Evolutionary conservation across 305 asterid species (phyloP), one percentile per base, ranked within the genome.

Genomic region (Caryopteris hybrid): DNA sequence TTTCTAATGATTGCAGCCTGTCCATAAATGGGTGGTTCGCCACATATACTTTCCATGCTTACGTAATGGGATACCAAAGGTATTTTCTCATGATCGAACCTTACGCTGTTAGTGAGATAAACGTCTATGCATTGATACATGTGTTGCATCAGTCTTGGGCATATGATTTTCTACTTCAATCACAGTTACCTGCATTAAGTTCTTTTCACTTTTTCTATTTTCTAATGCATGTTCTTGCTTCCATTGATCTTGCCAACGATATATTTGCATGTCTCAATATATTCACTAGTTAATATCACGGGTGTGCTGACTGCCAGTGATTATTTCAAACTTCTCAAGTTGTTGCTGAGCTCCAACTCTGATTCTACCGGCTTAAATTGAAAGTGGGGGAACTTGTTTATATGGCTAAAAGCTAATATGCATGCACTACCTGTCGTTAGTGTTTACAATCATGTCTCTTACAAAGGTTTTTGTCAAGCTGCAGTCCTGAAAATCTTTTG

Each of bases 11-110:
- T 65, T 84, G 86, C 94, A 95, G 99, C 99, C 99, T 76, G 98
- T 95, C 56, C 98, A 95, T 78, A 95, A 89, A 80, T 95, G 99
- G 99, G 92, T 95, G 88, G 92, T 91, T 52, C 96, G 98, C 21
- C 99, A 95, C 78, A 79, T 95, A 67, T 95, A 95, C 80, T 85
- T 90, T 61, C 99, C 99, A 21, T 95, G 96, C 83, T 71, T 95
- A 66, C 89, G 95, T 22, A 85, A 89, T 73, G 97, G 99, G 66
- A 79, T 95, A 52, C 92, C 99, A 7, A 95, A 95, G 97, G 99
- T 95, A 80, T 55, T 39, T 22, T 66, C 54, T 70, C 23, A 10
- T 70, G 42, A 20, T 48, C 45, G 5, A 46, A 66, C 33, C 33
- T 34, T 51, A 14, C 50, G 63, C 52, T 41, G 36, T 70, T 57